Base-by-base conservation (phyloP, 225 moss, liverwort and hornwort species). In the Physcomitrium patens region DNA sequence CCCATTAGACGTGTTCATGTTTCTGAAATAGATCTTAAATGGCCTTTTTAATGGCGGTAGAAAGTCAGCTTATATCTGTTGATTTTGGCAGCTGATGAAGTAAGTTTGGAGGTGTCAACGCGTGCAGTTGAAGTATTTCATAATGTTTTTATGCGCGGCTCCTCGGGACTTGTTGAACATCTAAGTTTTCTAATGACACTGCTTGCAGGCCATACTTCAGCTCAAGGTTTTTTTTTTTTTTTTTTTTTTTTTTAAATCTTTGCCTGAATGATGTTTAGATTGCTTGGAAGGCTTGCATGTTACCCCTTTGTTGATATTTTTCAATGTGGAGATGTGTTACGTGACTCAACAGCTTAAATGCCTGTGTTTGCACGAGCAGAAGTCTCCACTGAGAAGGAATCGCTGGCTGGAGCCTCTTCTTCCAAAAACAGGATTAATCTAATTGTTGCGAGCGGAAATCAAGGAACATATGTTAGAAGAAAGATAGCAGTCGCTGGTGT, bases 121-220 rank as follows among this genome's bases (percentile, higher is more conserved):
- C 85, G 97, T 26, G 70, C 66, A 12, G 90, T 99, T 18, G 93
- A 90, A 77, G 87, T 99, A 17, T 73, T 99, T 28, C 94, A 99
- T 27, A 79, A 67, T 45, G 80, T 86, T 12, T 90, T 86, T 61
- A 74, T 79, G 57, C 90, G 85, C 74, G 96, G 97, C 63, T 84
- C 81, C 16, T 80, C 93, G 31, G 86, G 81, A 56, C 82, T 91
- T 69, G 71, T 78, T 43, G 91, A 94, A 50, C 91, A 99, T 84
- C 59, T 99, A 13, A 93, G 97, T 79, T 99, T 99, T 71, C 78
- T 94, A 27, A 67, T 93, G 65, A 99, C 93, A 45, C 65, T 99
- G 60, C 89, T 94, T 44, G 83, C 84, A 14, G 91, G 94, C 58
- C 94, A 65, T 67, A 84, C 88, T 20, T 22, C 86, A 61, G 78